Evolutionary conservation across 139 green algal species (phyloP), one percentile per base, ranked within the genome.

Genomic region (Nannochloris sp.): DNA sequence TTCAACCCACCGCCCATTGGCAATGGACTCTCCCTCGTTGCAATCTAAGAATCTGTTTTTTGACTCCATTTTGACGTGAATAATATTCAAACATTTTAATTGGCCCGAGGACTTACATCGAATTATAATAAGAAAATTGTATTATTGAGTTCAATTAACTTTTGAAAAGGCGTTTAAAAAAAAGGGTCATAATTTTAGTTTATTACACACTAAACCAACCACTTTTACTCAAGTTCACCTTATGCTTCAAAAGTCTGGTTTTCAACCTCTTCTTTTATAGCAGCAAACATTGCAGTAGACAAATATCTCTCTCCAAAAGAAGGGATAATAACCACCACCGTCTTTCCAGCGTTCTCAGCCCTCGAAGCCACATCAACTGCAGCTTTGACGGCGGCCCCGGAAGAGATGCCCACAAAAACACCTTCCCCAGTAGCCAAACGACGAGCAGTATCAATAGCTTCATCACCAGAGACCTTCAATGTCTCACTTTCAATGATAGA

Each of bases 401-500:
- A 87, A 30, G 72, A 84, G 59, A 89, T 88, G 30, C 82, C 82
- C 29, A 73, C 72, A 54, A 90, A 68, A 3, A 92, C 44, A 0
- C 85, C 85, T 64, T 92, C 85, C 68, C 89, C 77, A 25, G 77
- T 30, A 0, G 85, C 85, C 27, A 92, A 75, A 33, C 77, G 35
- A 55, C 77, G 78, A 0, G 85, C 80, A 56, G 79, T 89, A 32
- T 61, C 65, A 32, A 92, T 83, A n/a, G 84, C 59, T 4, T 89
- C 84, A 33, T 87, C 81, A 1, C 54, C 63, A 44, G 15, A 67
- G 23, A 90, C 85, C 79, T 90, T 67, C 8, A 95, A 76, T 29
- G 91, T 80, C 72, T 96, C 92, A n/a, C n/a, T n/a, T 65, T 94
- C 81, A 32, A 93, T 75, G 6, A 98, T 53, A 25, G 56, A 30